A percentile compares a stretch with the other conserved stretches of the same genome.
phyloP scores from a whole-genome alignment of 805 yeast genomes.

The Saccharomycopsis guyanensis region DNA sequence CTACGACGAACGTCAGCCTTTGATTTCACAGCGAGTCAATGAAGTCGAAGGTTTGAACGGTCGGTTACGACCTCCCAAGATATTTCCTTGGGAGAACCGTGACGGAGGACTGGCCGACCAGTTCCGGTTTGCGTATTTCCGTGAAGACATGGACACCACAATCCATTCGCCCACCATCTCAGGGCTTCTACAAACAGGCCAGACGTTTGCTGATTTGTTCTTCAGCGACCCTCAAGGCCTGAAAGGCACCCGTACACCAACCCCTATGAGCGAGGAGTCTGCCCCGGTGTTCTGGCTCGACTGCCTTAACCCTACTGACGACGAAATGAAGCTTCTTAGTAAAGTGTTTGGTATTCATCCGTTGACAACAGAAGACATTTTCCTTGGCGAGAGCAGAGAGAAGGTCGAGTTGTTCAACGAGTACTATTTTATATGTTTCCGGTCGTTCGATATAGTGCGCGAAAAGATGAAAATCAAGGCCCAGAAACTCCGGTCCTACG shows the following conservation, averaged over 20 bases:
- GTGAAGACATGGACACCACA: constrained; percentile 86
- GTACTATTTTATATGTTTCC: constrained; percentile 94
- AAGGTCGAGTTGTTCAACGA: constrained; percentile 87
- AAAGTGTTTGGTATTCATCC: constrained; percentile 97
- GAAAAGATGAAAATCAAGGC: constrained; percentile 18
- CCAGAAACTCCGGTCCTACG: constrained; percentile 1
- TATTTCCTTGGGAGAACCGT: constrained; percentile 63
- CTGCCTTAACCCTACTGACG: constrained; percentile 88
- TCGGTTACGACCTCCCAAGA: constrained; percentile 65
- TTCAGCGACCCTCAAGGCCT: constrained; percentile 24
- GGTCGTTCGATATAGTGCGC: constrained; percentile 75
- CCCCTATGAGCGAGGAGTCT: neutral
- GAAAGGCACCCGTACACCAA: neutral
- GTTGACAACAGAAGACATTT: constrained; percentile 92
- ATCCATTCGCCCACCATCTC: constrained; percentile 84
- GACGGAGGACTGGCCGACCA: constrained; percentile 31
- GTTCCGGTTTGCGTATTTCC: constrained; percentile 81
- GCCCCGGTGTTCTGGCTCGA: constrained; percentile 58
- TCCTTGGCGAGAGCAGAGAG: constrained; percentile 95
- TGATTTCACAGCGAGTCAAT: constrained; percentile 29
- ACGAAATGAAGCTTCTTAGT: constrained; percentile 85
- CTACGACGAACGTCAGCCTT: constrained; percentile 6
- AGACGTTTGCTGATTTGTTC: constrained; percentile 56
- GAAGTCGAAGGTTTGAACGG: constrained; percentile 53
- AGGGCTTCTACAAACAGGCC: constrained; percentile 62